These are phyloP conservation scores for Pseudohyphozyma bogoriensis DNA, from an alignment of 768 basidiomycete species.

Conservation along the genomic window DNA sequence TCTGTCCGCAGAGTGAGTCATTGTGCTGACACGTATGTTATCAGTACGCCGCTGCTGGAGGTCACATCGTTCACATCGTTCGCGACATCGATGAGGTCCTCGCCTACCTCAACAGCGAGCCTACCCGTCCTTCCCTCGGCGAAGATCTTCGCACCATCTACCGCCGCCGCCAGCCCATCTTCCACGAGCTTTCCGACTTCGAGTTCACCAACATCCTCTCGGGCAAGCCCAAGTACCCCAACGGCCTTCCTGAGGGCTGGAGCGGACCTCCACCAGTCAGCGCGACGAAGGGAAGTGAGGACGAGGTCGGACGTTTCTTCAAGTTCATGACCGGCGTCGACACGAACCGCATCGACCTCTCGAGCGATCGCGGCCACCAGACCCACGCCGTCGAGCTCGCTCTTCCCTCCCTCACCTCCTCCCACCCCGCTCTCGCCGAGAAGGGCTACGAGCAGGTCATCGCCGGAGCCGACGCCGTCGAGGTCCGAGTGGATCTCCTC, in stretches of 20 bases:
- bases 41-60: conserved; percentile 28
- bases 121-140: conserved; percentile 73
- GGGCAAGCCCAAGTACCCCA: conserved; percentile 21
- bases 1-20: conserved; percentile 47
- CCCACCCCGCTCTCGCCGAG: conserved; percentile 45
- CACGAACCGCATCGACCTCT: conserved; percentile 46
- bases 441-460: conserved; percentile 60
- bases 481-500: conserved; percentile 86
- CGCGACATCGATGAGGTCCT: conserved; percentile 64
- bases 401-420: conserved; percentile 66
- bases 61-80: conserved; percentile 69
- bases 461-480: conserved; percentile 79
- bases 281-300: conserved; percentile 32
- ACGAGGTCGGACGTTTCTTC: conserved; percentile 77
- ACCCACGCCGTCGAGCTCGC: conserved; percentile 79
- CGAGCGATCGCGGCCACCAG: conserved; percentile 44
- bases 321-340: conserved; percentile 64
- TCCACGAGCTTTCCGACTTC: conserved; percentile 64
- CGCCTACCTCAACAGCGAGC: conserved; percentile 64
- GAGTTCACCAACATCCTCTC: conserved; percentile 68
- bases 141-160: conserved; percentile 79
- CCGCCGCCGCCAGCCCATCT: conserved; percentile 75
- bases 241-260: background rate
- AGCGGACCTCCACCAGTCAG: conserved; percentile 12
- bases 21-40: no score